Evolutionary conservation across 2,329 filamentous ascomycete genomes (phyloP), one percentile per base, ranked within the genome.

Genomic region (Ophiostoma quercus): DNA sequence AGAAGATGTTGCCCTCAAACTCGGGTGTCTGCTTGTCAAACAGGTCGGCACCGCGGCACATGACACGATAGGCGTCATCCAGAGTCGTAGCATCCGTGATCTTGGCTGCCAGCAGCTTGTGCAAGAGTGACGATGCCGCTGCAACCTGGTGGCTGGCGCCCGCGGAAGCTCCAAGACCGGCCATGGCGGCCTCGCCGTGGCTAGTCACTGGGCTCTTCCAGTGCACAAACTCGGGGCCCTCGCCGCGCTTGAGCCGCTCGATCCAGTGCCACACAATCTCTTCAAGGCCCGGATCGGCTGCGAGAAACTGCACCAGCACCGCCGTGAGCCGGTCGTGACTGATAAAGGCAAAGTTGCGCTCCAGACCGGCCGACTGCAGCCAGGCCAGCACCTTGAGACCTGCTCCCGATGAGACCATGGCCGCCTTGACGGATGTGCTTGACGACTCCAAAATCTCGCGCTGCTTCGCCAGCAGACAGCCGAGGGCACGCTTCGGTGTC

Each of bases 241-340:
- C 69, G 68, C 74, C 68, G 60, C 71, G 71, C 73, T 81, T 74
- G 8, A 83, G 77, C 25, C 79, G 79, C 8, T 79, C 77, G 9
- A 87, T 77, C 86, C 86, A 88, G 25, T 76, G 77, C 85, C 84
- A 87, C 2, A 80, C 79, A 0, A 84, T 76, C 7, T 81, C 80
- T 19, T 88, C 84, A 32, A 84, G 76, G 2, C 79, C 80, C 72
- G 87, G 85, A 73, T 87, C 85, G 8, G 82, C 82, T 5, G 85
- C 79, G 70, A 88, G 76, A 74, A 87, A 87, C 0, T 80, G 80
- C 7, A 82, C 73, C 2, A 88, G 76, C 16, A 74, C 71, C 62
- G 3, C 76, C 72, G 5, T 76, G 74, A 83, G 78, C n/a, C 73
- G 71, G 43, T 76, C 70, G 65, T 82, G 74, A 22, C 77, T 74